Percentiles rank a stretch among this genome's conserved stretches.
phyloP scores from a whole-genome alignment of 208 protist genomes.

The Herpetomonas muscarum region DNA sequence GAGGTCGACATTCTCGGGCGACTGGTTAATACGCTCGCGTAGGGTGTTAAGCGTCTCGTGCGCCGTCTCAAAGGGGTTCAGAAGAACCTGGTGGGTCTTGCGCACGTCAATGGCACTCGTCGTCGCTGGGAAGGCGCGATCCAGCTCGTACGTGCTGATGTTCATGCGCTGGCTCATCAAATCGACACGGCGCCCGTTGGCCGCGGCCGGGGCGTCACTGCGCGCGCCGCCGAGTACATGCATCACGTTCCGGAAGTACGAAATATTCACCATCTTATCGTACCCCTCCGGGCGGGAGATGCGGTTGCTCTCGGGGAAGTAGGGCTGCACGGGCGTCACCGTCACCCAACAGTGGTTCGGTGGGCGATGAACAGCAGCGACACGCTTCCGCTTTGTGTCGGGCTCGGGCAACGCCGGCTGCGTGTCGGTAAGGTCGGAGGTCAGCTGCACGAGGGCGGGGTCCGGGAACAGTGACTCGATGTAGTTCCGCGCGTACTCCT shows the following conservation, averaged over 20 bases:
- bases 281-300: conserved; percentile 43
- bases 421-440: conserved; percentile 64
- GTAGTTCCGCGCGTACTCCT: conserved; percentile 54
- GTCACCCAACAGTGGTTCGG: conserved; percentile 82
- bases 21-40: conserved; percentile 46
- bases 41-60: conserved; percentile 54
- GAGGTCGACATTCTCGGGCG: conserved; percentile 43
- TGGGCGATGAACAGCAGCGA: conserved; percentile 38
- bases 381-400: conserved; percentile 58
- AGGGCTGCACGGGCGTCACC: conserved; percentile 69
- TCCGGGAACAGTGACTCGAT: conserved; percentile 65
- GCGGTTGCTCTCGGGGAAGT: conserved; percentile 39
- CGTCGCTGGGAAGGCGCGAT: conserved; percentile 78
- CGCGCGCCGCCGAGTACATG: conserved; percentile 23
- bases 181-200: conserved; percentile 27
- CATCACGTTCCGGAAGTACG: conserved; percentile 59
- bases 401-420: conserved; percentile 57
- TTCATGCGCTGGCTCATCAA: conserved; percentile 69
- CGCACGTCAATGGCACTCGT: conserved; percentile 71
- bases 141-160: conserved; percentile 69
- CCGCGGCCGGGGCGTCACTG: conserved; percentile 7
- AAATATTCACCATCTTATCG: conserved; percentile 63
- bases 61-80: conserved; percentile 74
- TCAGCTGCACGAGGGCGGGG: conserved; percentile 47
- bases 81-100: conserved; percentile 32